phyloP scores from a whole-genome alignment of 2,329 filamentous ascomycete genomes.

The Fusarium brevicatenulatum region DNA sequence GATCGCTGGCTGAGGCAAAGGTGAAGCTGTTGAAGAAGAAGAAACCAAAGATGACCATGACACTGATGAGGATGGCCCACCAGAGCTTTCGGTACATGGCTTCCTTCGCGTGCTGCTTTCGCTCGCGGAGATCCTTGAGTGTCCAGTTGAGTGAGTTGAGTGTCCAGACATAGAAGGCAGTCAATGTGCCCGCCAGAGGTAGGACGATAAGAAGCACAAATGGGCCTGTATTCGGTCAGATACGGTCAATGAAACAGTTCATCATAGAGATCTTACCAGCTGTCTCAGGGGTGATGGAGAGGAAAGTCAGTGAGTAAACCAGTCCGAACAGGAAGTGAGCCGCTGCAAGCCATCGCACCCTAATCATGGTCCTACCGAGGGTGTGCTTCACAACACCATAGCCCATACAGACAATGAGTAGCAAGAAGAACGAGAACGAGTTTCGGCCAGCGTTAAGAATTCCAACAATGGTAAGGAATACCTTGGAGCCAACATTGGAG shows the following conservation, averaged over 20 bases:
- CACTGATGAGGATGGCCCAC: conserved; percentile 95
- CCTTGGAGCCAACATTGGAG: conserved; percentile 82
- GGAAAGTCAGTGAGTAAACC: conserved; percentile 89
- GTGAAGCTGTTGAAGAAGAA: conserved; percentile 99
- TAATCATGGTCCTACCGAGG: conserved; percentile 92
- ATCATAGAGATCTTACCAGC: conserved; percentile 63
- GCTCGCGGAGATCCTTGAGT: conserved; percentile 93
- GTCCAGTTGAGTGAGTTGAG: conserved; percentile 94
- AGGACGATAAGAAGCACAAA: conserved; percentile 93
- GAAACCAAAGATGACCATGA: conserved; percentile 96
- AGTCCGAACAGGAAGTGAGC: conserved; percentile 95
- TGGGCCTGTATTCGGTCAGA: conserved; percentile 66
- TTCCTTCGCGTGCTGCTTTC: conserved; percentile 93
- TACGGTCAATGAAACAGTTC: neutral
- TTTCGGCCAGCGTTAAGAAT: conserved; percentile 93
- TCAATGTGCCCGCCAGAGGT: conserved; percentile 89
- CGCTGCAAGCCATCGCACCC: conserved; percentile 88
- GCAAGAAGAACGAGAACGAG: conserved; percentile 97
- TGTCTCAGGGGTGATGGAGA: conserved; percentile 88
- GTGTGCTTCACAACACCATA: conserved; percentile 97
- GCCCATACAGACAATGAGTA: conserved; percentile 99
- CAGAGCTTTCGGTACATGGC: conserved; percentile 98
- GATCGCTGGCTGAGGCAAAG: conserved; percentile 85
- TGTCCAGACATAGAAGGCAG: conserved; percentile 98
- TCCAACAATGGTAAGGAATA: conserved; percentile 89